Conservation (phyloP, 228 moss, liverwort and hornwort genomes). For the Sphagnum fallax region DNA sequence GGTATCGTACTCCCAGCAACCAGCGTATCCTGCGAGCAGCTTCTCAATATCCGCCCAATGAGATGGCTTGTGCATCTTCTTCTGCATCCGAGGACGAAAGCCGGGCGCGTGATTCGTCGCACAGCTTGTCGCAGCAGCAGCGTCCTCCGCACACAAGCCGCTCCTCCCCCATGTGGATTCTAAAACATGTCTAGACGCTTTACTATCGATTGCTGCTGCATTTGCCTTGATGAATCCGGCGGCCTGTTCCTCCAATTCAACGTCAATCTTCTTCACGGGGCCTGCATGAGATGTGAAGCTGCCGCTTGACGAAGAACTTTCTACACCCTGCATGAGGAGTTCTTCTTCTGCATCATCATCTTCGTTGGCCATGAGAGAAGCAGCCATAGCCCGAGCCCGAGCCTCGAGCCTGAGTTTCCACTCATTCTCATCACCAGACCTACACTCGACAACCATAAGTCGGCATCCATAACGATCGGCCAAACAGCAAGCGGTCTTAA, state of each 20-base stretch:
- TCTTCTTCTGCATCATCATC: too few relatives aligned
- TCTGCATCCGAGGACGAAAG: background rate
- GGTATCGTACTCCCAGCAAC: slow-evolving; percentile 55
- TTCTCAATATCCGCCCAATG: slow-evolving; percentile 52
- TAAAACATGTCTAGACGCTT: too few relatives aligned
- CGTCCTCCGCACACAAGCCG: too few relatives aligned
- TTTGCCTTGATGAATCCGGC: too few relatives aligned
- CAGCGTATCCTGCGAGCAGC: slow-evolving; percentile 35
- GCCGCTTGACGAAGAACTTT: too few relatives aligned
- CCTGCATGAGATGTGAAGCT: too few relatives aligned
- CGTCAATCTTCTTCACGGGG: too few relatives aligned
- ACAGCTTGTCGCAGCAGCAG: too few relatives aligned
- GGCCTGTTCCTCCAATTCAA: too few relatives aligned
- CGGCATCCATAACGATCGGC: slow-evolving; percentile 13
- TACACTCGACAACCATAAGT: slow-evolving; percentile 55
- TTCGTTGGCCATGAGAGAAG: slow-evolving; percentile 1
- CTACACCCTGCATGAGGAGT: too few relatives aligned
- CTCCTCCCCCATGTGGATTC: too few relatives aligned
- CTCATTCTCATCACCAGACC: slow-evolving; percentile 28
- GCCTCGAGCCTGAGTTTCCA: slow-evolving; percentile 55
- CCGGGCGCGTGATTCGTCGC: background rate
- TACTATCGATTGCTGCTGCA: too few relatives aligned
- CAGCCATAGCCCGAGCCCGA: slow-evolving; percentile 34
- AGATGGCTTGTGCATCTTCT: slow-evolving; percentile 55
- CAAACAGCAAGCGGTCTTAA: slow-evolving; percentile 27